Evolutionary conservation across 2,329 filamentous ascomycete genomes (phyloP), one percentile per base, ranked within the genome.

Genomic region (Apiospora aurea): DNA sequence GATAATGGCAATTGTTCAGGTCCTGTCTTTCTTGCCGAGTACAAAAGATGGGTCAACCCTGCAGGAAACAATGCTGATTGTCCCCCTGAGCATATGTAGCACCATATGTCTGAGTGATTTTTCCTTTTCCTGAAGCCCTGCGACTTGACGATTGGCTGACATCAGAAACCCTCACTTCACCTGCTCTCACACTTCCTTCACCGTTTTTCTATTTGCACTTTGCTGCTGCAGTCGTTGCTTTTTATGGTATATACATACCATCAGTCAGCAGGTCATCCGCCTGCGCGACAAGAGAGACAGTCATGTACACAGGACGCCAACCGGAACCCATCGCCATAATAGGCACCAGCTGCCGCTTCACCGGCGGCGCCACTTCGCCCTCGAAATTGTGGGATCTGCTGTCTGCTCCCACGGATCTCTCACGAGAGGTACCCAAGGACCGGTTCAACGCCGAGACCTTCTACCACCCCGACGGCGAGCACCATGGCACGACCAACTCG

Each of bases 401-500:
- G 11, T 74, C 75, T 71, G 67, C 73, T 4, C 74, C 76, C 0
- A 72, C 74, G 1, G 79, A 80, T 68, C 78, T 80, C 41, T 77
- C 79, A 7, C 75, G 75, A 69, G 75, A 79, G 29, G 77, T 79
- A 0, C 79, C 79, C 10, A 21, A 69, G 0, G 72, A 75, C 6
- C 72, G 78, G 47, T 80, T 80, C 73, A 78, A 71, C 69, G 77
- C 75, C 41, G 70, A 73, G 29, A 77, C 74, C 29, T 80, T 80
- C 72, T 80, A 80, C 67, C 78, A 80, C 69, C 74, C 64, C 69
- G 74, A 80, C 67, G 76, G 75, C 38, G 76, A 78, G 67, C 73
- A 81, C 66, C 75, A 83, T 76, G 81, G 72, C 70, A 74, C 77
- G n/a, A 76, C 81, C 0, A 78, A 80, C 69, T 78, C 76, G 1